These are phyloP conservation scores for Thraustochytrium striatum DNA, from an alignment of 352 stramenopile genomes.

Conservation along the genomic window DNA sequence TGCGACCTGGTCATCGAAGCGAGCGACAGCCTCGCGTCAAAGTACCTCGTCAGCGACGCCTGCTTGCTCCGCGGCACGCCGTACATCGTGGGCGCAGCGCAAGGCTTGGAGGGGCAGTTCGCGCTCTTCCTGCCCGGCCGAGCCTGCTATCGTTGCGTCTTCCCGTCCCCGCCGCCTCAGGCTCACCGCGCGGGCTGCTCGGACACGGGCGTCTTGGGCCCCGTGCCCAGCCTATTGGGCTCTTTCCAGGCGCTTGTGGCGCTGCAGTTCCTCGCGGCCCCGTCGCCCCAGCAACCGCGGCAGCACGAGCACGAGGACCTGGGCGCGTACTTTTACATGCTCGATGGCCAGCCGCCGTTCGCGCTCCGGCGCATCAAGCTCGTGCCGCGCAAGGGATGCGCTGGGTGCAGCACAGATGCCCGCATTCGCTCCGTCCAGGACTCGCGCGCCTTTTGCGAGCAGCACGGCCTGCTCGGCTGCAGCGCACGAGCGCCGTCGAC, in stretches of 20 bases:
- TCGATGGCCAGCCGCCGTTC: background rate
- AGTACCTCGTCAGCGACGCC: constrained; percentile 93
- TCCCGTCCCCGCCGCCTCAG: constrained; percentile 71
- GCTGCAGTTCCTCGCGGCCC: constrained; percentile 77
- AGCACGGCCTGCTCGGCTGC: background rate
- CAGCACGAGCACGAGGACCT: constrained; percentile 37
- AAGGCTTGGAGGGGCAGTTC: constrained; percentile 91
- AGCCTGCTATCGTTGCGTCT: constrained; percentile 94
- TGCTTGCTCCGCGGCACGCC: constrained; percentile 77
- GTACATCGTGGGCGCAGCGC: constrained; percentile 86
- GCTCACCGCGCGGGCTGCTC: constrained; percentile 75
- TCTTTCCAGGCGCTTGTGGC: constrained; percentile 86
- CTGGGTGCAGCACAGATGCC: background rate
- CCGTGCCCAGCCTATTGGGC: constrained; percentile 87
- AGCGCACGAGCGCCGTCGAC: background rate
- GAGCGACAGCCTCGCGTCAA: constrained; percentile 90
- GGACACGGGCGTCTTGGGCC: constrained; percentile 92
- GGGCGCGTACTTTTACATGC: constrained; percentile 18
- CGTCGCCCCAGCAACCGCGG: constrained; percentile 41
- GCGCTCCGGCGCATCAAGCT: background rate
- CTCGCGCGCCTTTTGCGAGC: background rate
- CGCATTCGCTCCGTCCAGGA: constrained; percentile 2
- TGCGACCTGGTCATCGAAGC: constrained; percentile 90
- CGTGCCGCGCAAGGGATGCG: background rate
- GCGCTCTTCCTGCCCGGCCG: constrained; percentile 71